Base-by-base conservation (phyloP, 148 eudicot genomes). In the Oxyria digyna region DNA sequence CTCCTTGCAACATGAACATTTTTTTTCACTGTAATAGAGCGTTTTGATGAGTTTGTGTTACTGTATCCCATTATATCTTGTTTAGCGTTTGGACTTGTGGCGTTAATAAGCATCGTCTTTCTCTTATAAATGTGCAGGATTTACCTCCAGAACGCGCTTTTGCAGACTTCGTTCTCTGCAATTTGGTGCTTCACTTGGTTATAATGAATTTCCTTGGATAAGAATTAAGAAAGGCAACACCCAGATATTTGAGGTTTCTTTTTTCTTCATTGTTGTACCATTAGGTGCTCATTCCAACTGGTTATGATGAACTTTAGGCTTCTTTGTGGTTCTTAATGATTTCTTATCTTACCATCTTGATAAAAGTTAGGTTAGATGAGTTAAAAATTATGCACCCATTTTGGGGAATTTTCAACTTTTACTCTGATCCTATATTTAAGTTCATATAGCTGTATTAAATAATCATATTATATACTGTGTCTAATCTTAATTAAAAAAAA, bases 171-270 rank as follows among this genome's bases (percentile, higher is more conserved):
- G 81, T 83, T 24, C 84, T 86, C 9, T 80, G 87, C 82, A 86
- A 83, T 72, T 71, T 86, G 79, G 87, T 86, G 42, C 87, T 86
- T 72, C 87, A 86, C 75, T 69, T 86, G 78, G 91, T 84, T 59
- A 86, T 86, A 38, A 84, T 84, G 85, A 86, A 86, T 75, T 86
- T 86, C 84, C 81, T 86, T 26, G 91, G 91, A 68, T 86, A 62
- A 80, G 32, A 54, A 54, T 65, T 86, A 62, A 80, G 32, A 54
- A 54, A 4, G 29, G 17, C 15, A 23, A 11, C 62, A 11, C 27
- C 62, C 13, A 23, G 29, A 52, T 6, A 46, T 9, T 46, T 13
- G 23, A n/a, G 52, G 52, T 46, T 46, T 21, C 52, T 46, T 6
- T n/a, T 46, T 46, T 46, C 52, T 46, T 46, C 52, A 18, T 1